These are phyloP conservation scores for Eutrema yunnanense DNA, from an alignment of 345 rosid genomes.

Conservation along the genomic window DNA sequence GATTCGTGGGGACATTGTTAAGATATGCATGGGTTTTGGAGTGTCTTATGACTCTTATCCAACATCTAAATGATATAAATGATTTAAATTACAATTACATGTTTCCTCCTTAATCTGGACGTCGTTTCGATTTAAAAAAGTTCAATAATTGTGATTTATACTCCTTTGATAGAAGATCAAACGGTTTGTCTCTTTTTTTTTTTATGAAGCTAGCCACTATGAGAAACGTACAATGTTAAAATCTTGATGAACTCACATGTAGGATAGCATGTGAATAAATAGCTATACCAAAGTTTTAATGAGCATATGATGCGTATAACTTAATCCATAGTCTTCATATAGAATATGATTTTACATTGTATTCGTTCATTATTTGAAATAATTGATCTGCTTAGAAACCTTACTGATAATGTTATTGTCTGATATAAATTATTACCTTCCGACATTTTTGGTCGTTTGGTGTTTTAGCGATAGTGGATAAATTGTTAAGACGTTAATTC, in stretches of 20 bases:
- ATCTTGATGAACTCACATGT: conserved; percentile 9
- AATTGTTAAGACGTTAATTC: neutral
- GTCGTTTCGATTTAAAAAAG: neutral
- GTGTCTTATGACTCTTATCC: neutral
- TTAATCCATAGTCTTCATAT: neutral
- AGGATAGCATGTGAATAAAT: neutral
- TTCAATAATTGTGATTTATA: neutral
- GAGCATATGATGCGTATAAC: conserved; percentile 11
- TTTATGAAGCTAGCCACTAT: neutral
- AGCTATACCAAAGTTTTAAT: neutral
- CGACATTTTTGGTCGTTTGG: neutral
- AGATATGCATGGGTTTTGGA: conserved; percentile 11
- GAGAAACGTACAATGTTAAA: neutral
- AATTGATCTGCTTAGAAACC: neutral
- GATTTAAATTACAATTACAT: neutral
- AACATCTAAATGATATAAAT: neutral
- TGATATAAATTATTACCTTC: neutral
- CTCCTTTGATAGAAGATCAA: neutral
- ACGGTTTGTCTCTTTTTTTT: neutral
- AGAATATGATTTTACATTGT: neutral
- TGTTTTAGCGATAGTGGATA: neutral
- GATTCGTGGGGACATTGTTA: conserved; percentile 10
- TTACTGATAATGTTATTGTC: neutral
- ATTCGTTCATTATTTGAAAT: neutral
- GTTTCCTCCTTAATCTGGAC: neutral